These are phyloP conservation scores for Groenewaldozyma sp. DNA, from an alignment of 1,139 yeast genomes.

Conservation along the genomic window DNA sequence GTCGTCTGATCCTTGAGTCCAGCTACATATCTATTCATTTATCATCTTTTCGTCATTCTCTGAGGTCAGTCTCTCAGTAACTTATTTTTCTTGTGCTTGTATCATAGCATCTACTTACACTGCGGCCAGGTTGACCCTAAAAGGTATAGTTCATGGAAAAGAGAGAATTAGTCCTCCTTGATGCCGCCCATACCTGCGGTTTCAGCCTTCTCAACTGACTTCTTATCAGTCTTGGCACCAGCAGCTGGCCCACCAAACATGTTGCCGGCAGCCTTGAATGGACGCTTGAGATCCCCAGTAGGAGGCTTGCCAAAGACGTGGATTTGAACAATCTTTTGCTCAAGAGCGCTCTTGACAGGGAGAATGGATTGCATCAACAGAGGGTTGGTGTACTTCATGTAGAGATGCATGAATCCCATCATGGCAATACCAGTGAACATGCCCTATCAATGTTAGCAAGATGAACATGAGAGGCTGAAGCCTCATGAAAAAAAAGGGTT, in stretches of 20 bases:
- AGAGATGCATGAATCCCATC: slow-evolving; percentile 98
- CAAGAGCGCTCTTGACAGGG: slow-evolving; percentile 83
- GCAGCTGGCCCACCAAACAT: slow-evolving; percentile 64
- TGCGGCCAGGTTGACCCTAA: too few species aligned
- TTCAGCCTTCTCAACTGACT: slow-evolving; percentile 79
- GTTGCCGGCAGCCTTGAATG: slow-evolving; percentile 75
- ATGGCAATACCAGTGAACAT: slow-evolving; percentile 86
- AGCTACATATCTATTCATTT: too few species aligned
- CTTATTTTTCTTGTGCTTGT: too few species aligned
- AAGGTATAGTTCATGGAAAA: too few species aligned
- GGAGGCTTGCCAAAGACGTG: slow-evolving; percentile 82
- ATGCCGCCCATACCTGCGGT: slow-evolving; percentile 81
- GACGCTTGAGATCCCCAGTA: slow-evolving; percentile 89
- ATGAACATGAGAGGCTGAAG: neutral
- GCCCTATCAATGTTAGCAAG: slow-evolving; percentile 34
- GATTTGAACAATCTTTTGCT: slow-evolving; percentile 85
- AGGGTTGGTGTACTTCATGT: slow-evolving; percentile 97
- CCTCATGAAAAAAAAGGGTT: neutral
- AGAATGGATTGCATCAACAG: slow-evolving; percentile 89
- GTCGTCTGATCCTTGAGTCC: too few species aligned
- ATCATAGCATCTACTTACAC: too few species aligned
- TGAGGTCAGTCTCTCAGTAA: too few species aligned
- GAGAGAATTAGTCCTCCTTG: slow-evolving; percentile 84
- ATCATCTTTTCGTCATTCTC: too few species aligned
- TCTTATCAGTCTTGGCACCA: slow-evolving; percentile 71